Conservation (phyloP, 345 rosid species). For the Raphanus raphanistrum region DNA sequence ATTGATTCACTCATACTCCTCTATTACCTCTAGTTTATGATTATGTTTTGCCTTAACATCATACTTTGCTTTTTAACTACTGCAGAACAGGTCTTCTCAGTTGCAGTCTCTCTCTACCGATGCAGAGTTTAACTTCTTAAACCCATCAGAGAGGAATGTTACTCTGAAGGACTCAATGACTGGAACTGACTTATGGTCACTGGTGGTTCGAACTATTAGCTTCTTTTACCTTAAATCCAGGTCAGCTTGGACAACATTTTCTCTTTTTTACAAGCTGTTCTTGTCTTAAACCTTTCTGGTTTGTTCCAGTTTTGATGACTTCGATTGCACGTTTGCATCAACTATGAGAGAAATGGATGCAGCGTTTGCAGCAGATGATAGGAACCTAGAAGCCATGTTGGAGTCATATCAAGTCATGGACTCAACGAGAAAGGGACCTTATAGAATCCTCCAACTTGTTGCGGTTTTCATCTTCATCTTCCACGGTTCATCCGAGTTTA, state of each 20-base stretch:
- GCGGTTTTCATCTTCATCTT: constrained; percentile 61
- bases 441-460: constrained; percentile 66
- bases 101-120: constrained; percentile 43
- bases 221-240: constrained; percentile 71
- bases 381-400: constrained; percentile 45
- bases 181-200: constrained; percentile 56
- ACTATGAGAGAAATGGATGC: constrained; percentile 59
- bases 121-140: constrained; percentile 57
- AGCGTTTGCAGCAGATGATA: constrained; percentile 54
- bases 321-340: constrained; percentile 62
- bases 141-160: constrained; percentile 52
- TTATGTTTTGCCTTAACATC: neutral
- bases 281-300: neutral
- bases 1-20: constrained; percentile 22
- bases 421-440: constrained; percentile 65
- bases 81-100: constrained; percentile 72
- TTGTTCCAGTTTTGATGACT: constrained; percentile 63
- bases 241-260: constrained; percentile 39
- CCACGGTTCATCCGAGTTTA: constrained; percentile 43
- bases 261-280: neutral
- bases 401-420: constrained; percentile 64
- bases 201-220: constrained; percentile 64
- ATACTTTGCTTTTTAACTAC: constrained; percentile 32
- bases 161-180: constrained; percentile 21
- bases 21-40: neutral